Evolutionary conservation across 495 filamentous ascomycete genomes (phyloP), one percentile per base, ranked within the genome.

Genomic region (Aspergillus panamensis): DNA sequence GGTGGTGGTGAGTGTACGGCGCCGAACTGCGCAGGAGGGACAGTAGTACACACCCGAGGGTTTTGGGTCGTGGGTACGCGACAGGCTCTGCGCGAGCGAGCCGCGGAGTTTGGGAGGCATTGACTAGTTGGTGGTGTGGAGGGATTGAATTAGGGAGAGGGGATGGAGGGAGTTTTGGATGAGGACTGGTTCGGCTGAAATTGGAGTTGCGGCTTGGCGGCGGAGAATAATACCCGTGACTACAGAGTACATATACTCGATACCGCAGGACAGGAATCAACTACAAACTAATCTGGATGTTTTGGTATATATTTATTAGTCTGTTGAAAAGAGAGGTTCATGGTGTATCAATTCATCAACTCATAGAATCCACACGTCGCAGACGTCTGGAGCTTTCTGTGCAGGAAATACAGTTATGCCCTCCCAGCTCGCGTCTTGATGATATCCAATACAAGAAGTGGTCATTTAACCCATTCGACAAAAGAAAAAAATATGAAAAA

Each of bases 71-170:
- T 62, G 48, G 10, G 63, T 57, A 48, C 61, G 71, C 65, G 63
- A 63, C 32, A 77, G 63, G 69, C 72, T 72, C 66, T 63, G 66
- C 29, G 65, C 47, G 55, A 77, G 66, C 65, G 71, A 62, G 56
- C 66, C 69, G 63, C 75, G 72, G 48, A 76, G 49, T 71, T 69
- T 75, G 35, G 69, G 65, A 55, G 75, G 73, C 75, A 77, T 77
- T 72, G 63, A 51, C 45, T 58, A 37, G 48, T 54, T 51, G 53
- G 58, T 40, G 53, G 48, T 9, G 39, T 51, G 54, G 21, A 52
- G 19, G 14, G 50, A 42, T 12, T 39, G 50, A 43, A 52, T 13
- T 20, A 32, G 33, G 10, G 37, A 55, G 42, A 25, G 53, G 5
- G 14, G 50, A 31, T 40, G 20, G 37, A 12, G 32, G 29, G 17